Base-by-base conservation (phyloP, 345 rosid species). In the Trapa bicornis region DNA sequence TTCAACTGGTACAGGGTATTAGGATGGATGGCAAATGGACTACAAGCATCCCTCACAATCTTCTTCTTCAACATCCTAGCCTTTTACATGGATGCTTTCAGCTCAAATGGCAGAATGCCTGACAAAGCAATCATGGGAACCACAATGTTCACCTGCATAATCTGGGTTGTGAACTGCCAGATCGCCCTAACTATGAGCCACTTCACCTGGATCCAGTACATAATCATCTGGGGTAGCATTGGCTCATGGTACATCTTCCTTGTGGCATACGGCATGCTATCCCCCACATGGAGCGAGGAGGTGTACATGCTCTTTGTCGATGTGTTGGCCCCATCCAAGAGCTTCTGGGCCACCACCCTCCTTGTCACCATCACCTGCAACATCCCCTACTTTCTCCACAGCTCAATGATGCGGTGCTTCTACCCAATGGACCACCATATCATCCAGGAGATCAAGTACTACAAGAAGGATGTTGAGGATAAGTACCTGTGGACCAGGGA, bases 191-290 rank as follows among this genome's bases (percentile, higher is more conserved):
- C 78, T 0, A 85, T 81, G 77, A 86, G 77, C 72, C 87, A 90
- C 73, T 90, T 86, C 84, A 87, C 87, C 1, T 90, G 90, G 97
- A 87, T 87, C 71, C 89, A 86, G 43, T 94, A 86, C 45, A 73
- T 86, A 22, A 73, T 78, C 78, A 81, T 90, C 66, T 84, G 94
- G 92, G 92, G 92, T 39, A 90, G 90, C 74, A 86, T 90, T 62
- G 57, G 67, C 6, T 66, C 80, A 8, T 81, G 97, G 95, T 86
- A 85, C 77, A 11, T 86, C 9, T 86, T 91, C 84, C 73, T 85
- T 15, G 16, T 75, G 5, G 58, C 72, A 0, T 86, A 82, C 17
- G 87, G 87, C 0, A 67, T 68, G 64, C 71, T 88, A 58, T 84
- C 89, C 22, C 88, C 91, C 0, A 36, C 71, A 45, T 64, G 68